These are phyloP conservation scores for Oenanthe sinensis DNA, from an alignment of 129 eudicot genomes.

Conservation along the genomic window DNA sequence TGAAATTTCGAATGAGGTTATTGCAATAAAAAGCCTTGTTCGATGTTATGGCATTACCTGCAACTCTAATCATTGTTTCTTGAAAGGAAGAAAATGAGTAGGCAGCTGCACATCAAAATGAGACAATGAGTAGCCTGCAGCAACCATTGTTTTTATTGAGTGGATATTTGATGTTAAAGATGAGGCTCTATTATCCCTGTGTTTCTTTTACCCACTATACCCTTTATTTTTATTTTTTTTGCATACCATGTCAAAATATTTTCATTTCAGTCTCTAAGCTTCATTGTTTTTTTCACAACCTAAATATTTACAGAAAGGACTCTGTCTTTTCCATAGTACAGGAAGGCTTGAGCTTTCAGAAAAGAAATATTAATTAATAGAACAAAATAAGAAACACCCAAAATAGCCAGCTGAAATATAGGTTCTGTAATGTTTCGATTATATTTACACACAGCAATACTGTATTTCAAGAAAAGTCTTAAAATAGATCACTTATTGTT, in stretches of 20 bases:
- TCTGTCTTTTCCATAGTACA: background rate
- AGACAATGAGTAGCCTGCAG: background rate
- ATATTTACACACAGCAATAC: background rate
- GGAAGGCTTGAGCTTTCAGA: background rate
- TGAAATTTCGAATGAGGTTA: slow-evolving; percentile 13
- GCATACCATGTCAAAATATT: background rate
- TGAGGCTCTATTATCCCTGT: slow-evolving; percentile 1
- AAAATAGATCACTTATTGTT: background rate
- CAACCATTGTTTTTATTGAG: background rate
- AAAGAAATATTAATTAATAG: background rate
- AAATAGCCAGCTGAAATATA: background rate
- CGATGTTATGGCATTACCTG: slow-evolving; percentile 9
- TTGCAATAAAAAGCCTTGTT: slow-evolving; percentile 22
- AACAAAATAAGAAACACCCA: background rate
- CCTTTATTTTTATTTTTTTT: background rate
- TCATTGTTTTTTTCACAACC: background rate
- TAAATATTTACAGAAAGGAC: background rate
- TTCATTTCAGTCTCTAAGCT: background rate
- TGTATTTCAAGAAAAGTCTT: background rate
- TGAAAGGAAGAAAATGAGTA: background rate
- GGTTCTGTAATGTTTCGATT: background rate
- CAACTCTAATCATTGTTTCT: slow-evolving; percentile 3
- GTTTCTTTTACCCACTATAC: slow-evolving; percentile 5
- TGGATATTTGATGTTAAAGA: slow-evolving; percentile 1
- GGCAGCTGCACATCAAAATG: background rate